These are phyloP conservation scores for Penicillium argentinense DNA, from an alignment of 495 filamentous ascomycete species.

Conservation along the genomic window DNA sequence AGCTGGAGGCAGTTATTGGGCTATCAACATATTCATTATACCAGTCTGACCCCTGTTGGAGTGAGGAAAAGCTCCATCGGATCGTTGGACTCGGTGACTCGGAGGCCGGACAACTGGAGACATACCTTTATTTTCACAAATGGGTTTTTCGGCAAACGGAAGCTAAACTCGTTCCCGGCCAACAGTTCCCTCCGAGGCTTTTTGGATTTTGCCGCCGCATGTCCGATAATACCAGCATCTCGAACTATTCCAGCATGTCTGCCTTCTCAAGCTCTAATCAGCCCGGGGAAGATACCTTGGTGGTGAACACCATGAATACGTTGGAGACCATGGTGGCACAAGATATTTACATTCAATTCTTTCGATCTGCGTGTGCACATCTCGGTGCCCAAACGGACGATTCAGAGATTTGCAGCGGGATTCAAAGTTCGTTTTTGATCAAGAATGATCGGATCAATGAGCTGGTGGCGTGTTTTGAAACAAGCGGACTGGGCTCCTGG, in stretches of 20 bases:
- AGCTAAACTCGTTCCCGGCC: constrained; percentile 16
- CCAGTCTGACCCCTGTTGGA: constrained; percentile 20
- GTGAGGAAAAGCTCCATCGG: constrained; percentile 19
- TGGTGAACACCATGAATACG: constrained; percentile 21
- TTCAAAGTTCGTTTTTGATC: constrained; percentile 16
- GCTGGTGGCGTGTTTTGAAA: constrained; percentile 27
- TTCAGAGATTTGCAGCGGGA: too few relatives aligned
- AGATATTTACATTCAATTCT: constrained; percentile 38
- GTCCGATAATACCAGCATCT: too few relatives aligned
- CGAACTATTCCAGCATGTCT: too few relatives aligned
- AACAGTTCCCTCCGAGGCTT: constrained; percentile 11
- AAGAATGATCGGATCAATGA: constrained; percentile 25
- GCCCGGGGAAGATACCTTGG: constrained; percentile 28
- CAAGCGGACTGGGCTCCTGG: constrained; percentile 21
- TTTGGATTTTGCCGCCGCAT: constrained; percentile 30
- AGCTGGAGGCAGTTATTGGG: constrained; percentile 37
- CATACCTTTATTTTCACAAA: constrained; percentile 37
- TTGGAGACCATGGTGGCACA: constrained; percentile 37
- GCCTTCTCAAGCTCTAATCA: too few relatives aligned
- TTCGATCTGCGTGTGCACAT: constrained; percentile 13
- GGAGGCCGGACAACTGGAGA: constrained; percentile 21
- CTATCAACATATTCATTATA: constrained; percentile 37
- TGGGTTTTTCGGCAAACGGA: constrained; percentile 38
- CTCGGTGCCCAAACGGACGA: too few relatives aligned
- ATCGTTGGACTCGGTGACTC: constrained; percentile 27